A percentile compares a stretch with the other conserved stretches of the same genome.
Conservation (phyloP, 1,284 basidiomycete species). For the Crucibulum cyathiforme region DNA sequence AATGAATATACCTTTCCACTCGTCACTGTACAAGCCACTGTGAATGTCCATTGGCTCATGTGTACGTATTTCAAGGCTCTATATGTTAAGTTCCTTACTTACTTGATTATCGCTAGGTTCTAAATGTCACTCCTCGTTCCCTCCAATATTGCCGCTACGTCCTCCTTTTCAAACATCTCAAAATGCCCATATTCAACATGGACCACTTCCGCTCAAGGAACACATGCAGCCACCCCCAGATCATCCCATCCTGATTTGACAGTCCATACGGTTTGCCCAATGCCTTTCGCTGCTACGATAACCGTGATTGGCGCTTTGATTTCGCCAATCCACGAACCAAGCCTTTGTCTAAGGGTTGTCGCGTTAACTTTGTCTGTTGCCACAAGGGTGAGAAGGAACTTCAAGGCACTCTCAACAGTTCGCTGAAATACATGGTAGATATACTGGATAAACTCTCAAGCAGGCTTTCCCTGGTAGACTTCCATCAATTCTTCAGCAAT, state of each 20-base stretch:
- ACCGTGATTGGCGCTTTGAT: not conserved
- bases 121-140: too few species aligned
- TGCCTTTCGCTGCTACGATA: not conserved
- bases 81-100: too few species aligned
- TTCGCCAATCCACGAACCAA: not conserved
- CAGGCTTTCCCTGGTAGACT: not conserved
- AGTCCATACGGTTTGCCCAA: not conserved
- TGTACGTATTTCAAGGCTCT: too few species aligned
- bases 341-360: not conserved
- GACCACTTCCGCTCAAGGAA: not conserved
- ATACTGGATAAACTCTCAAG: not conserved
- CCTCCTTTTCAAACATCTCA: not conserved
- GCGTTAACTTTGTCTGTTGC: not conserved
- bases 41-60: conserved; percentile 35
- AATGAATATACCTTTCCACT: not conserved
- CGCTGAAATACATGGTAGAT: not conserved
- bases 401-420: not conserved
- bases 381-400: not conserved
- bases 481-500: not conserved
- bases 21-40: conserved; percentile 48
- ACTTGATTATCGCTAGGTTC: too few species aligned
- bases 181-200: not conserved
- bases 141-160: not conserved
- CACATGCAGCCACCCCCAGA: not conserved
- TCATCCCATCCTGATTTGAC: not conserved